Conservation (phyloP, 768 basidiomycete genomes). For the Phlegmacium glaucopus region DNA sequence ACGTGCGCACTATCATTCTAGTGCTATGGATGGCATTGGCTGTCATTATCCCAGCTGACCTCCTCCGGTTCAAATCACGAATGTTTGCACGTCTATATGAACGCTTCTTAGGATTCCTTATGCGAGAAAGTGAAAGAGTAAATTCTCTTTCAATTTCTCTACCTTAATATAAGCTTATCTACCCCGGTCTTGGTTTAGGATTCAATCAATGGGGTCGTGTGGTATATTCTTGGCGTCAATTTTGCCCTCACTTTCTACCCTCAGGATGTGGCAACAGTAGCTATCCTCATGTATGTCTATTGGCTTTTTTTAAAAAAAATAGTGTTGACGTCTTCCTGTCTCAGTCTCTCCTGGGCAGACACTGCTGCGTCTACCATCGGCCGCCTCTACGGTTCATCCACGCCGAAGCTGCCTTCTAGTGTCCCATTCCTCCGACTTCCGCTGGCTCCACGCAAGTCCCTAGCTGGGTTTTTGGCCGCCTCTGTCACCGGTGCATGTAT, state of each 20-base stretch:
- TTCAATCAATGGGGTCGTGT: constrained; percentile 80
- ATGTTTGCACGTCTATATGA: constrained; percentile 72
- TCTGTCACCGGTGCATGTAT: constrained; percentile 66
- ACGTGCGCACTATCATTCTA: constrained; percentile 59
- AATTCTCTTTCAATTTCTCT: background rate
- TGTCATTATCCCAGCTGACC: constrained; percentile 69
- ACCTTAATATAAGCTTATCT: background rate
- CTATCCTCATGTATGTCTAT: constrained; percentile 81
- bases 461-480: constrained; percentile 83
- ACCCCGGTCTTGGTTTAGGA: constrained; percentile 34
- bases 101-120: constrained; percentile 69
- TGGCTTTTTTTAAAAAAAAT: too few relatives aligned
- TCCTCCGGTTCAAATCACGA: constrained; percentile 65
- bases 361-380: constrained; percentile 92
- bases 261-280: constrained; percentile 83
- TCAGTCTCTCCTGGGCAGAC: constrained; percentile 92
- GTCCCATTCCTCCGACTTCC: constrained; percentile 52
- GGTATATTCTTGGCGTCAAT: constrained; percentile 88
- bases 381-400: constrained; percentile 73
- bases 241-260: constrained; percentile 75
- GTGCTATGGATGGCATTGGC: constrained; percentile 65
- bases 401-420: constrained; percentile 45
- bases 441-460: constrained; percentile 77
- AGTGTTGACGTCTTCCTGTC: constrained; percentile 2
- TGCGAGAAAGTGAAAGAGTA: constrained; percentile 87